Base-by-base conservation (phyloP, 345 rosid species). In the Chamaenerion angustifolium region DNA sequence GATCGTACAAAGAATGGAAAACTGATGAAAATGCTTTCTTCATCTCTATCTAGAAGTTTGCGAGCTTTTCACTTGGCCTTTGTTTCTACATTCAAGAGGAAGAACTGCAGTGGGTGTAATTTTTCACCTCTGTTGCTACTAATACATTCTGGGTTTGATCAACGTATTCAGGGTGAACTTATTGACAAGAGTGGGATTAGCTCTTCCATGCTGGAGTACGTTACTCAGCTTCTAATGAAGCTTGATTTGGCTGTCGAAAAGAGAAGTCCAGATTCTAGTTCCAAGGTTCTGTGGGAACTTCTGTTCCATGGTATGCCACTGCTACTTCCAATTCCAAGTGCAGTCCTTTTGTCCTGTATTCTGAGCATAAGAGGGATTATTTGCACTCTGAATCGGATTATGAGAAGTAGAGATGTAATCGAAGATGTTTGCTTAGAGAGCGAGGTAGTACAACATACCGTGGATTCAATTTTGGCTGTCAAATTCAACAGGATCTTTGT, bases 231-330 rank as follows among this genome's bases (percentile, higher is more conserved):
- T 48, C 55, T 84, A 55, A 27, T 61, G 23, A 84, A 71, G 62
- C 61, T 77, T 65, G 88, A 82, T 62, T 59, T 70, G 47, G 31
- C 61, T 60, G 76, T 77, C 37, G 82, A 79, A 61, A 78, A 73
- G 68, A 68, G 78, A 66, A 73, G 88, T 62, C 65, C 77, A 1
- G 80, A 85, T 48, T 63, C 73, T 54, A 66, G 63, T 37, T 64
- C 70, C 60, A 84, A 77, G 79, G 76, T 79, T 64, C 75, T 80
- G 44, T 80, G 83, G 85, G 93, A 80, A 64, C 78, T 76, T 56
- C 74, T 80, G 74, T 57, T 83, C 70, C 95, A 87, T 78, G 98
- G 98, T 60, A 78, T 78, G 65, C 96, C 98, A 14, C 68, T 68
- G 66, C 69, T 75, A 68, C 74, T 71, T 64, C 77, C 59, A 54